Evolutionary conservation across 805 yeast species (phyloP).

Genomic region (Teunomyces atbi): DNA sequence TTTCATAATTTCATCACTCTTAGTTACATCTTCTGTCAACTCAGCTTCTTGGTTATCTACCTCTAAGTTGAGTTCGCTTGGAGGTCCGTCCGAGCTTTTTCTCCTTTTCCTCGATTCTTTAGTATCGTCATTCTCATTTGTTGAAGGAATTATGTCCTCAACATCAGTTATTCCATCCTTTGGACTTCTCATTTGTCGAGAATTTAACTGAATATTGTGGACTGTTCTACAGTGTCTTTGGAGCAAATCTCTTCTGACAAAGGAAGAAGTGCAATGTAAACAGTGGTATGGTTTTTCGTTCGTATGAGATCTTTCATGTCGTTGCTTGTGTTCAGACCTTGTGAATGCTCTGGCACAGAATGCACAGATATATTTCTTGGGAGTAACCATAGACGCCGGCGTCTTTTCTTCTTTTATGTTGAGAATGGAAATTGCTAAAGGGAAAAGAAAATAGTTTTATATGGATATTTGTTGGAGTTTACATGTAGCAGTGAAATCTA

Average conservation of each 20-base stretch:
- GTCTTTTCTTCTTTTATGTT: not conserved
- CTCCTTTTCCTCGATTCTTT: constrained; percentile 5
- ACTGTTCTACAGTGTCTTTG: constrained; percentile 80
- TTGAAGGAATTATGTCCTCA: not conserved
- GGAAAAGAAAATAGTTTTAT: not conserved
- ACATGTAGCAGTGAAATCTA: not conserved
- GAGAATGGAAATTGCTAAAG: not conserved
- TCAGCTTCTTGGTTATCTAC: not conserved
- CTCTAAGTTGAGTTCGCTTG: not conserved
- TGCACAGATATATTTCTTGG: constrained; percentile 70
- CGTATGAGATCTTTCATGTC: constrained; percentile 93
- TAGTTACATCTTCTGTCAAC: not conserved
- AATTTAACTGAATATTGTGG: constrained; percentile 41
- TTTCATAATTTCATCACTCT: constrained; percentile 1
- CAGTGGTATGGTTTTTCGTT: constrained; percentile 88
- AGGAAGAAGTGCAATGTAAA: constrained; percentile 63
- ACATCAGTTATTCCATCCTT: not conserved
- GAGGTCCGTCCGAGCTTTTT: not conserved
- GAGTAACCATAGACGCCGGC: constrained; percentile 32
- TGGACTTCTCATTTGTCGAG: constrained; percentile 1
- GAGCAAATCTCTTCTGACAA: constrained; percentile 74
- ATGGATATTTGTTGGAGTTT: not conserved
- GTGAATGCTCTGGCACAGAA: constrained; percentile 91
- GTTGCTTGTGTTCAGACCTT: constrained; percentile 85
- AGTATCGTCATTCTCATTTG: not conserved